Evolutionary conservation across 257 asterid genomes (phyloP), one percentile per base, ranked within the genome.

Genomic region (Verbascum thapsus): DNA sequence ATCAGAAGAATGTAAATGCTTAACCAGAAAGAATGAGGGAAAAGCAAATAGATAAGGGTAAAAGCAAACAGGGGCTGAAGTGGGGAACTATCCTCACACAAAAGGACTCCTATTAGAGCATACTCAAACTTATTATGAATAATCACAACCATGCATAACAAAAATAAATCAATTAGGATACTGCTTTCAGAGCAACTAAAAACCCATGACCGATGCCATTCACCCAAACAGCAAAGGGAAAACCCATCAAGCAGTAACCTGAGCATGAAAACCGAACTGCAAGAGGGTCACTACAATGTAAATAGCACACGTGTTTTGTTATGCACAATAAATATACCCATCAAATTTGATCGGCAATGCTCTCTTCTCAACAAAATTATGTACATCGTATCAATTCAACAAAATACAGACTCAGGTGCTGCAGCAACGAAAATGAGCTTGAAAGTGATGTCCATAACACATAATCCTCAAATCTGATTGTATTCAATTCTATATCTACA

Each of bases 101-200:
- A 42, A 11, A 23, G 37, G 39, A 10, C 56, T 40, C 19, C 8
- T 51, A 59, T 41, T 50, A 20, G 8, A 45, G 53, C 38, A 8
- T 9, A 42, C 26, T 54, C 22, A 5, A 3, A 8, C n/a, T 38
- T 19, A n/a, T 3, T 16, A 47, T 44, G 39, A 54, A 26, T 13
- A 53, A 22, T 11, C 16, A 34, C 43, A 51, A 51, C 38, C 62
- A 58, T 37, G n/a, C 37, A 58, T 19, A 43, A 58, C 23, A 39
- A 2, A 43, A 15, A 62, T 37, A 32, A 53, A 6, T 22, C 45
- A 43, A 37, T 43, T 8, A 6, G 0, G 2, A 22, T 8, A 35
- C 76, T 40, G 41, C 39, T 34, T 35, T 22, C 12, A 5, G 12
- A 3, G 48, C 35, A 19, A 38, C 11, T 62, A 2, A 16, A 57